A percentile compares a stretch with the other conserved stretches of the same genome.
These are phyloP conservation scores for Teunomyces panamensis DNA, from an alignment of 805 yeast genomes.

Conservation along the genomic window DNA sequence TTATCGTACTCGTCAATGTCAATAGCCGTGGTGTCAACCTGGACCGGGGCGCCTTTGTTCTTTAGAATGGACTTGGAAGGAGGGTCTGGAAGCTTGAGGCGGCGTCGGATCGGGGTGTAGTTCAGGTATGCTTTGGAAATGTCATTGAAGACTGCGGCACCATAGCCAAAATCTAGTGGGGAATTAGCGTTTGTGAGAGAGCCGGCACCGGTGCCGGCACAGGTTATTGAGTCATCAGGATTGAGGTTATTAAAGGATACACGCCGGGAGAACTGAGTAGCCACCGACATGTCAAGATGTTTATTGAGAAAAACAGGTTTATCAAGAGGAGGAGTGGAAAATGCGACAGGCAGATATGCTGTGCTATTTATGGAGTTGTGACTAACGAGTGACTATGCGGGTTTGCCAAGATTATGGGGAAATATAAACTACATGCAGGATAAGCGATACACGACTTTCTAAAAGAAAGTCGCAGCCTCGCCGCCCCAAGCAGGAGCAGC, in stretches of 20 bases:
- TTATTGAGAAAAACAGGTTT: background rate
- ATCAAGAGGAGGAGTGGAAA: background rate
- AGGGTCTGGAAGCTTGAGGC: conserved; percentile 23
- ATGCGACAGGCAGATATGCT: background rate
- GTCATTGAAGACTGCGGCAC: conserved; percentile 15
- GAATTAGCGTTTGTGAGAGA: conserved; percentile 11
- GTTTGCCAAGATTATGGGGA: background rate
- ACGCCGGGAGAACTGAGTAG: conserved; percentile 26
- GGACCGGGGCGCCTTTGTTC: conserved; percentile 31
- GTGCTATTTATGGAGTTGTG: background rate
- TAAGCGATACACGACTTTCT: background rate
- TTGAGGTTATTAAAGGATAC: conserved; percentile 44
- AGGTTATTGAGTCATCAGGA: conserved; percentile 6
- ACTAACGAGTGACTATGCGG: background rate
- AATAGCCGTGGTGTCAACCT: conserved; percentile 20
- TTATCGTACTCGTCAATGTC: conserved; percentile 11
- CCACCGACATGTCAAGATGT: conserved; percentile 1
- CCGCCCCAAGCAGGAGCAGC: too few relatives aligned
- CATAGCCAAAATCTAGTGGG: conserved; percentile 17
- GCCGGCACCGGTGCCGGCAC: conserved; percentile 4
- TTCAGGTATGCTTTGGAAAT: conserved; percentile 14
- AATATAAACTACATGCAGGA: background rate
- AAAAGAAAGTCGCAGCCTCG: too few relatives aligned
- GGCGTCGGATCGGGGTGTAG: conserved; percentile 11
- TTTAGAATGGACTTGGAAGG: conserved; percentile 41